Percentiles rank a stretch among this genome's conserved stretches.
Evolutionary conservation across 164 flowering plant genomes (phyloP).

Genomic region (Liquidambar formosana): DNA sequence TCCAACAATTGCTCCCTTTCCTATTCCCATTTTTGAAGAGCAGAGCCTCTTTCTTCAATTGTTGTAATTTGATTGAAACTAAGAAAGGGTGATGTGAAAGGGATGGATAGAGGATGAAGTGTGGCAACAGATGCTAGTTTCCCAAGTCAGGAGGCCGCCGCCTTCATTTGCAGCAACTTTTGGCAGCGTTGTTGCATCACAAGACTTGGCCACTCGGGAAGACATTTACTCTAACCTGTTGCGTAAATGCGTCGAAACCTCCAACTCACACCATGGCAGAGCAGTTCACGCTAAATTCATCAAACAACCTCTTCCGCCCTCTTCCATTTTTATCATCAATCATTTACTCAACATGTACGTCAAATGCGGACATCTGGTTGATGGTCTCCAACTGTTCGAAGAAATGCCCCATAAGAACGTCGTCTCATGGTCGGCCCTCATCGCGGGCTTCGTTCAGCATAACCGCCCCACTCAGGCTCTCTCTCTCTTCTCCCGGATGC

Average conservation of each 20-base stretch:
- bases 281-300: slow-evolving; percentile 53
- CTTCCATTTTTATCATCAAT: slow-evolving; percentile 52
- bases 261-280: slow-evolving; percentile 19
- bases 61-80: too few species aligned
- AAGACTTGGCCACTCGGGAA: neutral
- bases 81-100: too few species aligned
- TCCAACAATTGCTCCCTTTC: too few species aligned
- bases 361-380: slow-evolving; percentile 38
- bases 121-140: neutral
- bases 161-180: neutral
- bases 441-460: slow-evolving; percentile 55
- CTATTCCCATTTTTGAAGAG: too few species aligned
- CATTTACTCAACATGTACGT: slow-evolving; percentile 60
- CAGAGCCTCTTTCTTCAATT: too few species aligned
- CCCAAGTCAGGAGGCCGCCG: neutral
- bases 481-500: slow-evolving; percentile 44
- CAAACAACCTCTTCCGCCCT: slow-evolving; percentile 29
- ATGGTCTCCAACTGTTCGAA: slow-evolving; percentile 52
- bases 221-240: slow-evolving; percentile 1
- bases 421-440: slow-evolving; percentile 68
- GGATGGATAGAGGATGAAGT: neutral
- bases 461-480: slow-evolving; percentile 36
- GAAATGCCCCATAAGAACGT: slow-evolving; percentile 66
- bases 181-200: neutral
- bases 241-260: slow-evolving; percentile 8